A percentile compares a stretch with the other conserved stretches of the same genome.
Conservation (phyloP, 2,329 filamentous ascomycete species). For the Neofusicoccum sp. region DNA sequence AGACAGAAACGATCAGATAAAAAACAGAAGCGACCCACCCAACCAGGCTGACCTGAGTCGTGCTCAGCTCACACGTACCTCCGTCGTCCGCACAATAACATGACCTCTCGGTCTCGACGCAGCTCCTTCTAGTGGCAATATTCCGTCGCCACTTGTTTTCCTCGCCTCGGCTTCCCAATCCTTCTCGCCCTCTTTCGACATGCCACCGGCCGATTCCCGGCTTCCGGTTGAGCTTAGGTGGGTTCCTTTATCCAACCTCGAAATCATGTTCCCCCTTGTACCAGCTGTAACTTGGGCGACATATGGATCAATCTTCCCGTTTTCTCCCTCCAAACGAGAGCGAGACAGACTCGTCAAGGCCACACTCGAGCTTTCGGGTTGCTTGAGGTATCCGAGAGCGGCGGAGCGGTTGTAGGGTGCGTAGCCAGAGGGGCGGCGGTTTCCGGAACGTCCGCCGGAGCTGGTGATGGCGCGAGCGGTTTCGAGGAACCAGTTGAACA, state of each 20-base stretch:
- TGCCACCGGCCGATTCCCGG: neutral
- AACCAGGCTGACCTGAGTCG: neutral
- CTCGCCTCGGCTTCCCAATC: slow-evolving; percentile 13
- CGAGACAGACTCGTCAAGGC: slow-evolving; percentile 3
- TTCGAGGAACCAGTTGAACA: slow-evolving; percentile 39
- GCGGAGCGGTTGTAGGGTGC: neutral
- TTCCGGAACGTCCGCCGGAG: neutral
- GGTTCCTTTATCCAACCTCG: neutral
- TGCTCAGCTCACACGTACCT: slow-evolving; percentile 13
- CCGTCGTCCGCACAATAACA: slow-evolving; percentile 15
- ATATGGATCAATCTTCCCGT: neutral
- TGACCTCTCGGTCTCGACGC: neutral
- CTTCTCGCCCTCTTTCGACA: slow-evolving; percentile 9
- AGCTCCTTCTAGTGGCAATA: neutral
- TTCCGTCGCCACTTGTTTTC: slow-evolving; percentile 14
- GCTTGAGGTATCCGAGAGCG: slow-evolving; percentile 12
- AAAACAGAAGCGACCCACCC: neutral
- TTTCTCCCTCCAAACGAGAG: neutral
- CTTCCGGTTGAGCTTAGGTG: neutral
- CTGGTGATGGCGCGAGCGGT: slow-evolving; percentile 30
- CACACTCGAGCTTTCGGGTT: slow-evolving; percentile 11
- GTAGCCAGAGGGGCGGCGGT: slow-evolving; percentile 1
- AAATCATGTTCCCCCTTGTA: neutral
- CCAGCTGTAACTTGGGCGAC: slow-evolving; percentile 10
- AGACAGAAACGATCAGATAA: neutral